Percentiles rank a stretch among this genome's conserved stretches.
Conservation (phyloP, 2,329 filamentous ascomycete species). For the Colletotrichum orchidophilum region DNA sequence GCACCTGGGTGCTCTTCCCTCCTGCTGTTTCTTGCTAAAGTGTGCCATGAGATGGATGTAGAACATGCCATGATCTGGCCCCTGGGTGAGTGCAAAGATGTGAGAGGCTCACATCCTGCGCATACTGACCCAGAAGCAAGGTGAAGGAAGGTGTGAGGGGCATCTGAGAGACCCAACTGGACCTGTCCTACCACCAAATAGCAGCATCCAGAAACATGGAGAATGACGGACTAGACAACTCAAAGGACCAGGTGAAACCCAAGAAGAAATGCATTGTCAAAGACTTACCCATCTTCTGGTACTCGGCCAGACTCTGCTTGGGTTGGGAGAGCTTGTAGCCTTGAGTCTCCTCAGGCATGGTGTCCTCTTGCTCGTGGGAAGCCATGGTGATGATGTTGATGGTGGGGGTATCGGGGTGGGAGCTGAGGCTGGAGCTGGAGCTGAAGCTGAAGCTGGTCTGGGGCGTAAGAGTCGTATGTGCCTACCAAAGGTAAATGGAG, state of each 20-base stretch:
- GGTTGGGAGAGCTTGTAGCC: constrained; percentile 97
- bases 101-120: background rate
- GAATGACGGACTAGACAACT: background rate
- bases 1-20: background rate
- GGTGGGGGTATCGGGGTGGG: constrained; percentile 28
- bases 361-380: constrained; percentile 76
- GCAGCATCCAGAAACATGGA: background rate
- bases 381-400: constrained; percentile 62
- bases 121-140: constrained; percentile 7
- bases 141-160: constrained; percentile 15
- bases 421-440: background rate
- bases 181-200: background rate
- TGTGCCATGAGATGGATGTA: background rate
- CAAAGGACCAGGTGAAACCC: background rate
- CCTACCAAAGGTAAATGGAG: too few relatives aligned
- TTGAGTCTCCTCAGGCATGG: constrained; percentile 86
- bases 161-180: constrained; percentile 7
- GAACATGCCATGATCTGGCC: background rate
- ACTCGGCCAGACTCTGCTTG: constrained; percentile 97
- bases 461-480: background rate
- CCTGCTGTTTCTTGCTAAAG: background rate
- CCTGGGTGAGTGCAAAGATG: constrained; percentile 7
- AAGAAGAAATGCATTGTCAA: background rate
- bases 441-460: background rate
- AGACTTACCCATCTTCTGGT: constrained; percentile 87